Evolutionary conservation across 2,329 filamentous ascomycete species (phyloP).

Genomic region (Hypoxylon sp.): DNA sequence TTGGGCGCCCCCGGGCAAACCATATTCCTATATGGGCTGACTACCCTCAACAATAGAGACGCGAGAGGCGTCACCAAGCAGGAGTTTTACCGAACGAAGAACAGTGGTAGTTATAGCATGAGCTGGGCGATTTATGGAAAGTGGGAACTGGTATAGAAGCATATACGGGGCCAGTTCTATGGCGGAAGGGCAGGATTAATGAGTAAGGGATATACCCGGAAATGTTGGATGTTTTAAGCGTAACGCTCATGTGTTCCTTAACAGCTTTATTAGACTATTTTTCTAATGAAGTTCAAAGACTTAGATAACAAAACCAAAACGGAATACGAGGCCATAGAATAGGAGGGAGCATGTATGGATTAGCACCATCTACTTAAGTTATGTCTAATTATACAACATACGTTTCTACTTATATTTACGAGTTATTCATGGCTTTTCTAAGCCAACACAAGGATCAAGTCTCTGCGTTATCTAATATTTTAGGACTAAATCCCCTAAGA

Average conservation of each 20-base stretch:
- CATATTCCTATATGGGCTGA: slow-evolving; percentile 75
- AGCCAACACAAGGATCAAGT: not conserved
- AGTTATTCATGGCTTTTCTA: not conserved
- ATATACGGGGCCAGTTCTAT: not conserved
- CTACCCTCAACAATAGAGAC: slow-evolving; percentile 61
- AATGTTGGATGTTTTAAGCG: slow-evolving; percentile 1
- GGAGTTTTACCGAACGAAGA: slow-evolving; percentile 61
- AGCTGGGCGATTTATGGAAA: slow-evolving; percentile 61
- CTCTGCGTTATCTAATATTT: too few species aligned
- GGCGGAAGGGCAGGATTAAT: slow-evolving; percentile 10
- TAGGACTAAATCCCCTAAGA: too few species aligned
- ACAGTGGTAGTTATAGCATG: slow-evolving; percentile 61
- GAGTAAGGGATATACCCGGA: slow-evolving; percentile 14
- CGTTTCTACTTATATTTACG: not conserved
- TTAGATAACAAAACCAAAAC: not conserved
- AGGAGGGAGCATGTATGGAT: too few species aligned
- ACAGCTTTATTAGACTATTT: not conserved
- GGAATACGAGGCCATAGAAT: not conserved
- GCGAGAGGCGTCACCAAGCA: slow-evolving; percentile 65
- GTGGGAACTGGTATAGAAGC: slow-evolving; percentile 65
- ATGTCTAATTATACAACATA: not conserved
- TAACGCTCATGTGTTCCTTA: not conserved
- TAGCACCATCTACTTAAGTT: not conserved
- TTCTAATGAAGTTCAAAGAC: not conserved
- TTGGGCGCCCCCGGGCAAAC: slow-evolving; percentile 79